Percentiles rank a stretch among this genome's conserved stretches.
Conservation (phyloP, 805 yeast genomes). For the Komagataella pseudopastoris region DNA sequence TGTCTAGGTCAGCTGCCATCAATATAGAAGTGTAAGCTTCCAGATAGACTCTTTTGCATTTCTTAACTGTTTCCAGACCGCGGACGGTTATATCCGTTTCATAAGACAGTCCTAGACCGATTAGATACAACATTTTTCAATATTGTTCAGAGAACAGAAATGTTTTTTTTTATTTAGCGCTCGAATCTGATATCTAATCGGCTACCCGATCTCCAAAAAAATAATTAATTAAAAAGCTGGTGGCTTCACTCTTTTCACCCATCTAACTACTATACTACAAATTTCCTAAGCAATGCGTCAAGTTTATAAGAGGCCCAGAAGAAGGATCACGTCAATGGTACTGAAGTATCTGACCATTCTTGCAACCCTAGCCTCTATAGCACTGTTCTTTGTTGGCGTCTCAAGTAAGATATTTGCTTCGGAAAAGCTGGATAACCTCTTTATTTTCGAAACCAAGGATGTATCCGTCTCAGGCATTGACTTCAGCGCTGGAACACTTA, state of each 20-base stretch:
- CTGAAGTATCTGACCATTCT: not conserved
- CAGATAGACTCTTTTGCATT: slow-evolving; percentile 80
- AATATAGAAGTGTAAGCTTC: slow-evolving; percentile 93
- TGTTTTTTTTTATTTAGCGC: not conserved
- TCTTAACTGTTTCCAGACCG: slow-evolving; percentile 74
- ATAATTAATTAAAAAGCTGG: not conserved
- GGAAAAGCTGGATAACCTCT: not conserved
- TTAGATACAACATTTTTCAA: slow-evolving; percentile 62
- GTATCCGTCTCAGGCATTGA: not conserved
- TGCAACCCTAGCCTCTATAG: not conserved
- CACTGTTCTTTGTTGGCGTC: not conserved
- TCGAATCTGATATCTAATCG: not conserved
- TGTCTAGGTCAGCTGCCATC: slow-evolving; percentile 76
- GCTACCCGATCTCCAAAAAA: not conserved
- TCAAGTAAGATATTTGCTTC: not conserved
- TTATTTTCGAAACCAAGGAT: not conserved
- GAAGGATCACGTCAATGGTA: not conserved
- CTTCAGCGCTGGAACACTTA: not conserved
- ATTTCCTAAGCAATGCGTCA: not conserved
- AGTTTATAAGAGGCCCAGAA: not conserved
- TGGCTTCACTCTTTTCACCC: not conserved
- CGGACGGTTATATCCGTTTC: slow-evolving; percentile 88
- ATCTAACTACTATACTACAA: not conserved
- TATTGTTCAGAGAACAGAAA: not conserved
- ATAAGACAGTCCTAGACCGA: slow-evolving; percentile 86